Evolutionary conservation across 2,329 filamentous ascomycete species (phyloP).

Genomic region (Ophioceras dolichostomum): DNA sequence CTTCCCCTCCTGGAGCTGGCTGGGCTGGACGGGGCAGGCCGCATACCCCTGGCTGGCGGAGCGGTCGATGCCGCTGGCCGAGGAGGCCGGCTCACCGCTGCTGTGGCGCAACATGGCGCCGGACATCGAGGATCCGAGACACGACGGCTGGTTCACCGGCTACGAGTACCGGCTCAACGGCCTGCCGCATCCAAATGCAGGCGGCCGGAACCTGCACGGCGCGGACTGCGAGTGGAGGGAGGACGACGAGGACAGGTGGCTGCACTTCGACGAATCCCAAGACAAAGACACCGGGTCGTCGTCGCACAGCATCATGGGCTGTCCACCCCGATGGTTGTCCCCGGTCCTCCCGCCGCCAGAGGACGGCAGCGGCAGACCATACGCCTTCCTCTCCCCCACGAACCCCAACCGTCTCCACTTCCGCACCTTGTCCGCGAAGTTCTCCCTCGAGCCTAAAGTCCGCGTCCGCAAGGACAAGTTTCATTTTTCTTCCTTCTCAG

Average conservation of each 20-base stretch:
- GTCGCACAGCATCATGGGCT: background rate
- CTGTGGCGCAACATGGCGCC: constrained; percentile 2
- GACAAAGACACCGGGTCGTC: background rate
- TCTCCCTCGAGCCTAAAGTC: background rate
- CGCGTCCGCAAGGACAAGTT: background rate
- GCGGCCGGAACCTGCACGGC: background rate
- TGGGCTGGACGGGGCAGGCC: constrained; percentile 2
- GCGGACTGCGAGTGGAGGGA: background rate
- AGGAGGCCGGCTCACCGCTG: constrained; percentile 3
- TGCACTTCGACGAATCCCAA: background rate
- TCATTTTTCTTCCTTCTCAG: too few species aligned
- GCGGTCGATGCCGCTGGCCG: constrained; percentile 1
- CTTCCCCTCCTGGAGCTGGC: constrained; percentile 3
- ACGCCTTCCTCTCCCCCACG: background rate
- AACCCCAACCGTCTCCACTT: background rate
- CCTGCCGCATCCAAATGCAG: background rate
- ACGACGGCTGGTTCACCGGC: constrained; percentile 3
- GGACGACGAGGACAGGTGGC: constrained; percentile 2
- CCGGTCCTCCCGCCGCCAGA: background rate
- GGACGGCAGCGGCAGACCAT: background rate
- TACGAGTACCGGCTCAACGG: constrained; percentile 1
- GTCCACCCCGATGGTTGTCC: background rate
- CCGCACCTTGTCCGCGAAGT: constrained; percentile 1
- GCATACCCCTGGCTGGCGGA: constrained; percentile 2
- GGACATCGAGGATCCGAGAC: background rate